phyloP scores from a whole-genome alignment of 768 basidiomycete species.

The Russula sp. region DNA sequence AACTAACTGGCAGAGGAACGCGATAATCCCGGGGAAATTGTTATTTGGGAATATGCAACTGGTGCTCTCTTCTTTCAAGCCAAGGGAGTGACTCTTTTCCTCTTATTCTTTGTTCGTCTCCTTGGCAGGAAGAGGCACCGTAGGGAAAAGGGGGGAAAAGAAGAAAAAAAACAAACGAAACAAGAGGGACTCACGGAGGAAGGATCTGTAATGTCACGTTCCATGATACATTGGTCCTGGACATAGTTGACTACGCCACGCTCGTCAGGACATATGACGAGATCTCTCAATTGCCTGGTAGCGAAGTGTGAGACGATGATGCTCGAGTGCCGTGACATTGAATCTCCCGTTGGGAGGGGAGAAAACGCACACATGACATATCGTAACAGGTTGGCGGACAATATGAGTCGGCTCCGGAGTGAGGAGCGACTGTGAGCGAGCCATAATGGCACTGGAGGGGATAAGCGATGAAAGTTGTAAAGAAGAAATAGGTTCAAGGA shows the following conservation, averaged over 20 bases:
- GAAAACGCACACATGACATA: conserved; percentile 52
- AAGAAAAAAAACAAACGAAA: not conserved
- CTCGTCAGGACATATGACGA: conserved; percentile 66
- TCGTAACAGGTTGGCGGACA: conserved; percentile 42
- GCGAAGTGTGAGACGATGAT: conserved; percentile 5
- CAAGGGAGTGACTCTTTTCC: not conserved
- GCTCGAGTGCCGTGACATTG: conserved; percentile 1
- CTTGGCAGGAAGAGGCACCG: not conserved
- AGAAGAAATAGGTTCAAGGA: not conserved
- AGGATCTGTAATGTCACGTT: conserved; percentile 50
- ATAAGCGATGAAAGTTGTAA: not conserved
- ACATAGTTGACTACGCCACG: conserved; percentile 62
- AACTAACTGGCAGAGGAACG: not conserved
- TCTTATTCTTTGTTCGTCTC: not conserved
- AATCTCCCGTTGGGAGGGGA: not conserved
- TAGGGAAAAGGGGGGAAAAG: no score
- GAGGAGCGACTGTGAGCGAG: conserved; percentile 42
- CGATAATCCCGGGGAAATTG: not conserved
- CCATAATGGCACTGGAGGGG: conserved; percentile 34
- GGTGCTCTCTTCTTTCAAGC: not conserved
- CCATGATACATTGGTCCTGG: conserved; percentile 46
- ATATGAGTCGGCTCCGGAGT: conserved; percentile 40
- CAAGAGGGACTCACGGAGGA: conserved; percentile 37
- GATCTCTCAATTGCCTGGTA: conserved; percentile 68
- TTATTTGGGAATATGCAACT: not conserved